Evolutionary conservation across 257 asterid genomes (phyloP), one percentile per base, ranked within the genome.

Genomic region (Anisodus acutangulus): DNA sequence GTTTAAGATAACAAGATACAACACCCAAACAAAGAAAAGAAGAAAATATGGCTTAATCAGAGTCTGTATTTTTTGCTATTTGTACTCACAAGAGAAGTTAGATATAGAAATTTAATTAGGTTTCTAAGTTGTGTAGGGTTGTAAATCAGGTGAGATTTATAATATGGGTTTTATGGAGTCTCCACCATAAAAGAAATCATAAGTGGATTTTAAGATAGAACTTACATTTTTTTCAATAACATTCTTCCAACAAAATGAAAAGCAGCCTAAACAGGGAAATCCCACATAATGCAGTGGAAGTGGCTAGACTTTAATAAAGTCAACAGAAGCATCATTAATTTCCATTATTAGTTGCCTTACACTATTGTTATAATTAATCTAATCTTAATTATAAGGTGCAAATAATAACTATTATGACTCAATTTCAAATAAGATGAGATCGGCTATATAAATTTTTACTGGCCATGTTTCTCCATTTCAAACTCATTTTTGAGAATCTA

Each of bases 191-290:
- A 83, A 83, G 89, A 85, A 85, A 87, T 78, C 19, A 63, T 83
- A 82, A 88, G 91, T 86, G 91, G 87, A 2, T 53, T 78, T 26
- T 6, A 31, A 4, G 19, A 49, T 1, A 1, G 35, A 31, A 31
- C 35, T 31, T 31, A 37, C 35, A 2, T 37, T 37, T 37, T 37
- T 68, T 37, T 13, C 2, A 37, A 1, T 7, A 3, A 15, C 3
- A 13, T 1, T 68, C 3, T 49, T 13, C 9, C 15, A 0, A 26
- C 63, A 76, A 76, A 12, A 76, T 76, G 63, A 31, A 31, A 76
- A 76, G 81, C 83, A 83, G 92, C 92, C 90, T 86, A 87, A 92
- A 93, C 84, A 92, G 91, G 94, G 78, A 93, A 89, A 78, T 54
- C 85, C 94, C 91, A 93, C 97, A 84, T 83, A 16, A 81, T 7